Evolutionary conservation across 2,329 filamentous ascomycete species (phyloP).

Genomic region (Colletotrichum sp.): DNA sequence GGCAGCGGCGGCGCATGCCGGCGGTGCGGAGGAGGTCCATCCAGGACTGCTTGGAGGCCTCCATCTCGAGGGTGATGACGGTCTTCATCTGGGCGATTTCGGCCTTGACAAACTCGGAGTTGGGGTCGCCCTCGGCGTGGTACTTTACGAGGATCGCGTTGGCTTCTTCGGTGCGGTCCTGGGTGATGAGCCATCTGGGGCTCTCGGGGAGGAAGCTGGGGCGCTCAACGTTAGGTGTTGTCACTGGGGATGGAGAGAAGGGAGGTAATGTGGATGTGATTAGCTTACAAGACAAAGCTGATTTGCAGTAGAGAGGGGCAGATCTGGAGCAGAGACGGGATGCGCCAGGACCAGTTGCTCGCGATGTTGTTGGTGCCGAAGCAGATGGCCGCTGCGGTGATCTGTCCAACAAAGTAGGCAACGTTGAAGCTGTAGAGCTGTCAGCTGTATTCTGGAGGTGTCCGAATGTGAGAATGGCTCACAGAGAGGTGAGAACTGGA

Average conservation of each 20-base stretch:
- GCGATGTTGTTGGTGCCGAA: slow-evolving; percentile 49
- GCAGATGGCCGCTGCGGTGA: slow-evolving; percentile 55
- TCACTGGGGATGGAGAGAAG: too few species aligned
- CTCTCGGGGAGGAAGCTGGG: slow-evolving; percentile 33
- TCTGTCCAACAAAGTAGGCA: slow-evolving; percentile 58
- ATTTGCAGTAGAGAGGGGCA: slow-evolving; percentile 47
- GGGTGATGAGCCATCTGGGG: slow-evolving; percentile 36
- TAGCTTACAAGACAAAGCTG: slow-evolving; percentile 44
- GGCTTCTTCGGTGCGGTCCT: slow-evolving; percentile 36
- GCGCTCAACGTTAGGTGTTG: not conserved
- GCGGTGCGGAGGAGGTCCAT: slow-evolving; percentile 53
- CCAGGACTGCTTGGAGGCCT: slow-evolving; percentile 59
- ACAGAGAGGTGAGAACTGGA: slow-evolving; percentile 59
- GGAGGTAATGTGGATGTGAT: slow-evolving; percentile 51
- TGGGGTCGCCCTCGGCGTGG: slow-evolving; percentile 56
- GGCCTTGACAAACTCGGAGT: slow-evolving; percentile 58
- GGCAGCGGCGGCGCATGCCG: slow-evolving; percentile 54
- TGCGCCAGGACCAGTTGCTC: slow-evolving; percentile 46
- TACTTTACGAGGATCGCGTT: slow-evolving; percentile 41
- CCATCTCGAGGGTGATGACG: slow-evolving; percentile 60
- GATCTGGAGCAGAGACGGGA: slow-evolving; percentile 53
- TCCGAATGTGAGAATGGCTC: not conserved
- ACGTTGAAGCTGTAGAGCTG: slow-evolving; percentile 51
- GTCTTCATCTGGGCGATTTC: slow-evolving; percentile 66
- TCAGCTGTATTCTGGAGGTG: not conserved